Conservation (phyloP, 2,329 filamentous ascomycete genomes). For the Claviceps purpurea region DNA sequence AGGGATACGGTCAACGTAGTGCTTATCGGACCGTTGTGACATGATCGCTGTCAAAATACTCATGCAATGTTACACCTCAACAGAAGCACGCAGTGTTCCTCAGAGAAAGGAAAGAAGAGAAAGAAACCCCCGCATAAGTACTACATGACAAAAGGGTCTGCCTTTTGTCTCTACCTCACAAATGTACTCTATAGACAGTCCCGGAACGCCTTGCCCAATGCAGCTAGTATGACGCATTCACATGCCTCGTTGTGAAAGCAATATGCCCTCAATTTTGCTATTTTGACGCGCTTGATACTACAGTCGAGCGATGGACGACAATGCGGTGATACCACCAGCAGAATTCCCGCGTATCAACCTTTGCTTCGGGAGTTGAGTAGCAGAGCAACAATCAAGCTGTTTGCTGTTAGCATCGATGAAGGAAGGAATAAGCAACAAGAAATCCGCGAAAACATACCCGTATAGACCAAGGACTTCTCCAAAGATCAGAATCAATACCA, state of each 20-base stretch:
- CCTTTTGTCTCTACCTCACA: conserved; percentile 8
- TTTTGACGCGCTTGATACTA: background rate
- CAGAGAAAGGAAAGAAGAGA: background rate
- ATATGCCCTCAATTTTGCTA: background rate
- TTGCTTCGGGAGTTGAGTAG: conserved; percentile 83
- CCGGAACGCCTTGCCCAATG: conserved; percentile 26
- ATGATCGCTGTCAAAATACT: no score
- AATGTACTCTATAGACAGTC: conserved; percentile 22
- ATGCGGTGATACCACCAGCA: background rate
- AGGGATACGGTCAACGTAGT: no score
- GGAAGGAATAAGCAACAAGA: background rate
- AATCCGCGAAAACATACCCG: conserved; percentile 46
- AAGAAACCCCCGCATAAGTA: background rate
- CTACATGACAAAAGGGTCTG: background rate
- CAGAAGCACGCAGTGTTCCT: no score
- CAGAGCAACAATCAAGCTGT: conserved; percentile 77
- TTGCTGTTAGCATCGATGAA: background rate
- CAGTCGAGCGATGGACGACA: background rate
- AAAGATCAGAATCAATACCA: conserved; percentile 98
- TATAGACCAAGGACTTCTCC: conserved; percentile 95
- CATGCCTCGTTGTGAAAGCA: conserved; percentile 1
- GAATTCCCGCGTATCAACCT: conserved; percentile 28
- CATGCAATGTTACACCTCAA: no score
- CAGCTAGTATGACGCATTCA: conserved; percentile 12
- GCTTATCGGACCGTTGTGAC: no score